Base-by-base conservation (phyloP, 2,329 filamentous ascomycete genomes). In the Penicillium glabrum region DNA sequence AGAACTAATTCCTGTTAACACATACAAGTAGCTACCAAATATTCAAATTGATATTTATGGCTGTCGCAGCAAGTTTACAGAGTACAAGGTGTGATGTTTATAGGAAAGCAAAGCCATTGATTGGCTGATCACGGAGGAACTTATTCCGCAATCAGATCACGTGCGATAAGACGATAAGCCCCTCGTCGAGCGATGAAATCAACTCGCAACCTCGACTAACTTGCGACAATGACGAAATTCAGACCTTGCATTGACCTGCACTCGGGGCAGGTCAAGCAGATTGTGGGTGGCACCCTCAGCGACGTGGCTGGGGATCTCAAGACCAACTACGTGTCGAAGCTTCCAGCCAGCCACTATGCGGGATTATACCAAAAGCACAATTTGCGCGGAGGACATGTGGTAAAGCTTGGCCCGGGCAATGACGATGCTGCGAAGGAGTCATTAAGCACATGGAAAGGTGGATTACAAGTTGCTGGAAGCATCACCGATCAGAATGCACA, bases 181-280 rank as follows among this genome's bases (percentile, higher is more conserved):
- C 39, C 39, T 41, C 39, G 39, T 41, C 39, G n/a, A 46, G 2
- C 35, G 46, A 35, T 33, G 46, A 47, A 49, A 43, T 37, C 24
- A 10, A n/a, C 45, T 43, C 50, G 29, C 21, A n/a, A 16, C 8
- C 37, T 46, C 41, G 11, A n/a, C 14, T 9, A 19, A 26, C 24
- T 50, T 37, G 51, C 49, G 9, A 78, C 61, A 44, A 96, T 99
- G 95, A 98, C 95, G 3, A 87, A 88, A 66, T 99, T 99, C 72
- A 84, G 95, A 39, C 95, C 95, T 21, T 99, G 95, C 72, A 98
- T 99, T 75, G 95, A 99, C 78, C 85, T 99, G 52, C 95, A 99
- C 75, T 89, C 93, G n/a, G 95, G 95, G 14, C 89, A 93, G 72
- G 95, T 99, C 58, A 99, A 99, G 80, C 95, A 99, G 76, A 99